Conservation (phyloP, 495 filamentous ascomycete genomes). For the Aspergillus sclerotiicarbonarius region DNA sequence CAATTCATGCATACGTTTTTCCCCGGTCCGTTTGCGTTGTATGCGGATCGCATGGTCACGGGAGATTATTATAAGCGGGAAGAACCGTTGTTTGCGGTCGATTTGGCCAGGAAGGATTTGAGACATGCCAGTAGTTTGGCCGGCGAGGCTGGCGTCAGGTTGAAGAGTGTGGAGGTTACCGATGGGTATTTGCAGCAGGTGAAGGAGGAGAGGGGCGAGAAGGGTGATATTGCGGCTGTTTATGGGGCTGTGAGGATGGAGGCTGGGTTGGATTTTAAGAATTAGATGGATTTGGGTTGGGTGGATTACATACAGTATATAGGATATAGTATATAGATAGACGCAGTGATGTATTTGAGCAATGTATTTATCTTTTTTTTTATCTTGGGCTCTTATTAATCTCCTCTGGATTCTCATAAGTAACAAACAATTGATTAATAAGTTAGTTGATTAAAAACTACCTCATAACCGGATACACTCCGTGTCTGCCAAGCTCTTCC, state of each 20-base stretch:
- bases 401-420: too few relatives aligned
- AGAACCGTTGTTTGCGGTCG: conserved; percentile 82
- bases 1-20: conserved; percentile 63
- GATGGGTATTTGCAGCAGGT: conserved; percentile 67
- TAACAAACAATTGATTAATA: too few relatives aligned
- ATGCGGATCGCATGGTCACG: conserved; percentile 66
- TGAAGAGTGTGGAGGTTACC: conserved; percentile 65
- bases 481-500: too few relatives aligned
- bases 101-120: conserved; percentile 83
- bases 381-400: too few relatives aligned
- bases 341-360: too few relatives aligned
- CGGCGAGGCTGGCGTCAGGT: conserved; percentile 53
- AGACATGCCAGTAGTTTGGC: conserved; percentile 71
- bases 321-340: neutral
- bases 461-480: too few relatives aligned
- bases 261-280: conserved; percentile 70
- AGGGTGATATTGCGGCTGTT: conserved; percentile 80
- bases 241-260: conserved; percentile 74
- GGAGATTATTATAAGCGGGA: conserved; percentile 72
- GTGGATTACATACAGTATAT: neutral
- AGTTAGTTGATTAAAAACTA: too few relatives aligned
- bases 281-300: conserved; percentile 13
- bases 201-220: conserved; percentile 68
- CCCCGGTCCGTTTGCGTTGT: conserved; percentile 56
- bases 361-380: neutral